Base-by-base conservation (phyloP, 345 rosid species). In the Rhizophora mangle region DNA sequence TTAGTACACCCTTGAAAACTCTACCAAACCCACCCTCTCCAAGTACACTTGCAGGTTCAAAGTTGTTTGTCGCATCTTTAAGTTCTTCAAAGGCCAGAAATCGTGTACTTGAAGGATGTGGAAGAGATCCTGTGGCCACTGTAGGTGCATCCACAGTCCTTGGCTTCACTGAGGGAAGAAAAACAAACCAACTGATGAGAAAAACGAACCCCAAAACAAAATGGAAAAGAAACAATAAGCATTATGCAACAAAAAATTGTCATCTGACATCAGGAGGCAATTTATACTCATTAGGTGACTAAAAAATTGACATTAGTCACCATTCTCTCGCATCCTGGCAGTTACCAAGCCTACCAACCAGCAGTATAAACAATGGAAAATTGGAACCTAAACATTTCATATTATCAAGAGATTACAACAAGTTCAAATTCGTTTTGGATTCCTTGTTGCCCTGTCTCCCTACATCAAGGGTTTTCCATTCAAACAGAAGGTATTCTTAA, bases 1-100 rank as follows among this genome's bases (percentile, higher is more conserved):
- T 91, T 71, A 95, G 77, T 72, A 95, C 89, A 71, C 99, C 99
- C 81, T 89, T 88, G 85, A 90, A 95, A 84, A 95, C 99, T 81
- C 81, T 85, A 66, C 97, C 99, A 82, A 95, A 95, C 36, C 99
- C 99, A 37, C 99, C 99, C 84, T 95, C 97, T 67, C 99, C 99
- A 55, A 95, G 89, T 72, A 92, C 78, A 84, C 96, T 95, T 53
- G 89, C 74, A 68, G 85, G 68, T 75, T 89, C 89, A 67, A 95
- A 95, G 87, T 92, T 90, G 82, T 90, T 87, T 64, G 99, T 92
- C 34, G 99, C 99, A 68, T 85, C 93, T 73, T 87, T 87, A 68
- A 95, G 98, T 85, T 95, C 98, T 79, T 95, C 99, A 69, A 86
- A 95, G 74, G 96, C 84, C 51, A 95, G 79, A 84, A 92, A 89